Evolutionary conservation across 2,329 filamentous ascomycete species (phyloP).

Genomic region (Emmonsia crescens): DNA sequence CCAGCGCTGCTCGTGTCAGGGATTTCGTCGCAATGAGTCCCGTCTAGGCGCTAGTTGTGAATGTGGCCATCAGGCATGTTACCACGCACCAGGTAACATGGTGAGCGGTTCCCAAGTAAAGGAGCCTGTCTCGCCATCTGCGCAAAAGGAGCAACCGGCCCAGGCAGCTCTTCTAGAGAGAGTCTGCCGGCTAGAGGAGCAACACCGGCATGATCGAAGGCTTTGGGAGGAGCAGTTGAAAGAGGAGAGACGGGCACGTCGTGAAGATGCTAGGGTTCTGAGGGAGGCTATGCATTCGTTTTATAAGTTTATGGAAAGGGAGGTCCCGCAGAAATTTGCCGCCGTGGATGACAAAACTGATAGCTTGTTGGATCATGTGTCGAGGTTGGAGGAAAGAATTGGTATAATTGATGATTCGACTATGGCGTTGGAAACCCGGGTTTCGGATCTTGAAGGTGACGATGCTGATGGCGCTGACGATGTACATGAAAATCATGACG

Average conservation of each 20-base stretch:
- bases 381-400: constrained; percentile 18
- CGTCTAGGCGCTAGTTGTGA: constrained; percentile 34
- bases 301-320: constrained; percentile 18
- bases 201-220: constrained; percentile 17
- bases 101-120: not conserved
- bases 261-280: constrained; percentile 19
- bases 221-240: constrained; percentile 15
- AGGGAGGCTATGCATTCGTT: constrained; percentile 22
- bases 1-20: constrained; percentile 35
- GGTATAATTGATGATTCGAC: constrained; percentile 19
- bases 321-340: constrained; percentile 18
- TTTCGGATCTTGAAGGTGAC: constrained; percentile 16
- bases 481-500: not conserved
- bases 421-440: constrained; percentile 15
- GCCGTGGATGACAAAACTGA: constrained; percentile 21
- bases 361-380: constrained; percentile 18
- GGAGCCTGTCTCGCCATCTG: constrained; percentile 4
- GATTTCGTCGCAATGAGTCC: constrained; percentile 26
- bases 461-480: not conserved
- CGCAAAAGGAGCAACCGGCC: constrained; percentile 3
- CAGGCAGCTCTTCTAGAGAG: constrained; percentile 15
- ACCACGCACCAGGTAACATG: constrained; percentile 22
- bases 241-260: constrained; percentile 18
- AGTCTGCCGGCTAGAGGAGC: constrained; percentile 18
- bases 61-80: constrained; percentile 39